These are phyloP conservation scores for Dimocarpus longan DNA, from an alignment of 345 rosid genomes.

Conservation along the genomic window DNA sequence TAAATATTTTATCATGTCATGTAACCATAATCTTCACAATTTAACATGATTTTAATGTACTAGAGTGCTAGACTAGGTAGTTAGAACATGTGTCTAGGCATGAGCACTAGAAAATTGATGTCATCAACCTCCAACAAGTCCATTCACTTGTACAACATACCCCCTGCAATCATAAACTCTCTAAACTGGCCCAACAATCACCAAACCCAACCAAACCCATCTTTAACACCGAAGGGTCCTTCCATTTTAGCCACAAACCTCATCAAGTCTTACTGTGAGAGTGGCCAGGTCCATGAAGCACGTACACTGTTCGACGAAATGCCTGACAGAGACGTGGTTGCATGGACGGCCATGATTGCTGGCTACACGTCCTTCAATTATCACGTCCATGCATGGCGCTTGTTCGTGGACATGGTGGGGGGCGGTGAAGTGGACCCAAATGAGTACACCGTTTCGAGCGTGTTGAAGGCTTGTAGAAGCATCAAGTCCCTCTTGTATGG, in stretches of 20 bases:
- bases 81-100: constrained; percentile 2
- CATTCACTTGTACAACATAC: constrained; percentile 35
- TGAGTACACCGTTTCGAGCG: constrained; percentile 66
- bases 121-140: constrained; percentile 20
- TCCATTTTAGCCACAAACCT: constrained; percentile 70
- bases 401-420: constrained; percentile 64
- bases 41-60: not conserved
- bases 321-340: constrained; percentile 67
- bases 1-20: too few species aligned
- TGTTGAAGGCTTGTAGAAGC: constrained; percentile 73
- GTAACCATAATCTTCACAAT: not conserved
- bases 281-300: constrained; percentile 46
- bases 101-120: constrained; percentile 37
- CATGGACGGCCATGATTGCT: constrained; percentile 71
- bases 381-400: constrained; percentile 50
- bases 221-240: constrained; percentile 44
- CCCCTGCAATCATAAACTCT: constrained; percentile 43
- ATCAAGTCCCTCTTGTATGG: constrained; percentile 57
- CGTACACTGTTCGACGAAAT: constrained; percentile 71
- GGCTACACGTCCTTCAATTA: constrained; percentile 55
- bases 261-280: constrained; percentile 49
- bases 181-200: constrained; percentile 41
- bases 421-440: constrained; percentile 50
- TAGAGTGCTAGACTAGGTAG: not conserved
- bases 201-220: constrained; percentile 20